Evolutionary conservation across 257 asterid genomes (phyloP).

Genomic region (Salvia rosmarinus): DNA sequence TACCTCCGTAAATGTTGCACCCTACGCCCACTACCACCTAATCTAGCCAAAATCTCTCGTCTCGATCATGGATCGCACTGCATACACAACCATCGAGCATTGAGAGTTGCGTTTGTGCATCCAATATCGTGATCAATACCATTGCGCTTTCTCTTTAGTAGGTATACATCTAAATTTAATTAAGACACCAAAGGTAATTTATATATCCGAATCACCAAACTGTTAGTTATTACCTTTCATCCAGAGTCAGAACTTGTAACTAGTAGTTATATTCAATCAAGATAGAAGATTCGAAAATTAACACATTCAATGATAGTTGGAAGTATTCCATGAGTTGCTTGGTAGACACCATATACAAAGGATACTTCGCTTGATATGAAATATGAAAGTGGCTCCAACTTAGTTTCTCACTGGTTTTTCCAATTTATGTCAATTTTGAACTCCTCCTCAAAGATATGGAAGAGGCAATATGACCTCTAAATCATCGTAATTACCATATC

Average conservation of each 20-base stretch:
- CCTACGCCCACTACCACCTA: conserved; percentile 38
- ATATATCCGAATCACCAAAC: conserved; percentile 20
- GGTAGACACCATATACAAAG: conserved; percentile 42
- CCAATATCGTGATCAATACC: conserved; percentile 63
- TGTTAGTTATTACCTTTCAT: conserved; percentile 12
- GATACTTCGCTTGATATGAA: conserved; percentile 87
- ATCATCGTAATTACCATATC: background rate
- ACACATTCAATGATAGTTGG: conserved; percentile 9
- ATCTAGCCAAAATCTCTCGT: conserved; percentile 36
- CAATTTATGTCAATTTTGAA: conserved; percentile 75
- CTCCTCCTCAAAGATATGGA: conserved; percentile 67
- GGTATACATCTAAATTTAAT: conserved; percentile 57
- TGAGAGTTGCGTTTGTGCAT: conserved; percentile 73
- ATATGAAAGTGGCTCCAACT: conserved; percentile 67
- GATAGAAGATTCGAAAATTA: background rate
- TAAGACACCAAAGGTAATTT: background rate
- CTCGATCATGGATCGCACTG: conserved; percentile 56
- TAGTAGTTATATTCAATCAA: conserved; percentile 16
- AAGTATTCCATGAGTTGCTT: conserved; percentile 20
- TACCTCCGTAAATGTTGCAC: conserved; percentile 34
- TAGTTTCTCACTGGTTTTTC: conserved; percentile 61
- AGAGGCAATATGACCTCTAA: conserved; percentile 51
- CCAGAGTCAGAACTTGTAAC: conserved; percentile 1
- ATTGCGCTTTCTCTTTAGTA: conserved; percentile 74
- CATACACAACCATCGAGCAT: conserved; percentile 83